Conservation (phyloP, 768 basidiomycete genomes). For the Boletus pseudopeckii region DNA sequence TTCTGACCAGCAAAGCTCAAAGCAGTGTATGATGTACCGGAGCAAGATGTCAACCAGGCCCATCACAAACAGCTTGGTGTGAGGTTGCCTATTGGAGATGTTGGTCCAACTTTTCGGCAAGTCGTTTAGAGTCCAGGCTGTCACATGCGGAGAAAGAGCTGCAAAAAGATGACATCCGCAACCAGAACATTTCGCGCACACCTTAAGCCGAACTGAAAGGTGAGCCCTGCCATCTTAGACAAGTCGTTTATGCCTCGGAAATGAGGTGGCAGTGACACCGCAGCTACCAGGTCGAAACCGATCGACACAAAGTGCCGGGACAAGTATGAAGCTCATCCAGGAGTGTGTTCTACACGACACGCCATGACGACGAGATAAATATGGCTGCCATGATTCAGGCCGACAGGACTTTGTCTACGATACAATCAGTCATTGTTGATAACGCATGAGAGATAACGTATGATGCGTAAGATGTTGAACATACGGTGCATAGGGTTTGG, state of each 20-base stretch:
- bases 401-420: not conserved
- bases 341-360: not conserved
- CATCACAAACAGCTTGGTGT: slow-evolving; percentile 11
- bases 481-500: not conserved
- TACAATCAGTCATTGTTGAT: not conserved
- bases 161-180: slow-evolving; percentile 9
- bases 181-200: slow-evolving; percentile 5
- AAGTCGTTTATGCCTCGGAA: not conserved
- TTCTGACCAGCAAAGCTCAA: slow-evolving; percentile 6
- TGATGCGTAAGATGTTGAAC: not conserved
- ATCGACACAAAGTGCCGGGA: not conserved
- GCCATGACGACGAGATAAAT: slow-evolving; percentile 20
- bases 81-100: slow-evolving; percentile 14
- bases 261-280: not conserved
- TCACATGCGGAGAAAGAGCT: slow-evolving; percentile 16
- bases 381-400: not conserved
- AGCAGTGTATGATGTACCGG: slow-evolving; percentile 10
- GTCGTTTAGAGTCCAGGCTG: slow-evolving; percentile 8
- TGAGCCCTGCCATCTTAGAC: not conserved
- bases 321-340: not conserved
- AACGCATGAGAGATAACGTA: not conserved
- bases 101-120: slow-evolving; percentile 4
- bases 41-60: slow-evolving; percentile 23
- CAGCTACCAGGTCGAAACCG: not conserved
- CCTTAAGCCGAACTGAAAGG: not conserved